phyloP scores from a whole-genome alignment of 306 rosid genomes.

The Crataegus laevigata region DNA sequence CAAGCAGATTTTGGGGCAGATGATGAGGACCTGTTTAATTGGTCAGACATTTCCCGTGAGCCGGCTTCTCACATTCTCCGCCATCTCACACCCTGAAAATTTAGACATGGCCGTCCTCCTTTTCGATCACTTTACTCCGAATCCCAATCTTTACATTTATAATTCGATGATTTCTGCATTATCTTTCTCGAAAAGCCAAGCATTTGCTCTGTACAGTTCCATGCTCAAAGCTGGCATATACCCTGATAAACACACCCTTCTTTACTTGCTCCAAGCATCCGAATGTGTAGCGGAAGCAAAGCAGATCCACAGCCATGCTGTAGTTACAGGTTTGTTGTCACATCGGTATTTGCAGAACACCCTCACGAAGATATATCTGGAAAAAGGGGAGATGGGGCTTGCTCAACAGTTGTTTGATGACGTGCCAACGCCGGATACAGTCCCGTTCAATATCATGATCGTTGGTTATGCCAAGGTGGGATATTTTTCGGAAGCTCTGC shows the following conservation, averaged over 20 bases:
- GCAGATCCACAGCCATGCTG: conserved; percentile 43
- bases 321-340: conserved; percentile 34
- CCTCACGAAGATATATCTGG: conserved; percentile 30
- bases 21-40: conserved; percentile 40
- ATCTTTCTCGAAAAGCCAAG: conserved; percentile 21
- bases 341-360: conserved; percentile 39
- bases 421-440: conserved; percentile 25
- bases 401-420: conserved; percentile 32
- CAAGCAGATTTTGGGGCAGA: conserved; percentile 45
- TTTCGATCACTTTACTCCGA: conserved; percentile 43
- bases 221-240: conserved; percentile 28
- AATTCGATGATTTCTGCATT: conserved; percentile 46
- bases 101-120: conserved; percentile 39
- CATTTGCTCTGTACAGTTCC: conserved; percentile 33
- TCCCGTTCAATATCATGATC: conserved; percentile 41
- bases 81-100: conserved; percentile 41
- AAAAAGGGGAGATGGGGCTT: conserved; percentile 20
- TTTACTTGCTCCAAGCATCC: conserved; percentile 34
- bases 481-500: conserved; percentile 20
- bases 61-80: conserved; percentile 52
- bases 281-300: conserved; percentile 27
- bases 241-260: conserved; percentile 42
- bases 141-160: conserved; percentile 47
- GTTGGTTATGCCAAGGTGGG: conserved; percentile 41
- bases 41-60: conserved; percentile 65